phyloP scores from a whole-genome alignment of 2,329 filamentous ascomycete genomes.

The Chrysoporthe deuterocubensis region DNA sequence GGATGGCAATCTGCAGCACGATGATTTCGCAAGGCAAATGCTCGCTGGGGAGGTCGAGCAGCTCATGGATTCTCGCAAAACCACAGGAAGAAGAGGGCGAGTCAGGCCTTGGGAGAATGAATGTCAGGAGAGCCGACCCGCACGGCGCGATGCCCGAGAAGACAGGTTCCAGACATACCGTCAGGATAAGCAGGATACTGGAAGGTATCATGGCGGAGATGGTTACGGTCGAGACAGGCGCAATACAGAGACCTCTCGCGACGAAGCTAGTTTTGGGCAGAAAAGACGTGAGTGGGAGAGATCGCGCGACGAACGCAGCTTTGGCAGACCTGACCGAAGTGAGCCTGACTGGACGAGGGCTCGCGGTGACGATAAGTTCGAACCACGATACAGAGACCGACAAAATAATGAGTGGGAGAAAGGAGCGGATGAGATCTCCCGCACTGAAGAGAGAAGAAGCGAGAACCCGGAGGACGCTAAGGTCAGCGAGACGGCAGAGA shows the following conservation, averaged over 20 bases:
- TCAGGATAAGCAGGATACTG: background rate
- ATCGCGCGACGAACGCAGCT: background rate
- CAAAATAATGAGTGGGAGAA: background rate
- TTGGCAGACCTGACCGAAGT: background rate
- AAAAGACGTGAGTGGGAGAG: conserved; percentile 6
- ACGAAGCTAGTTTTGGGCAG: background rate
- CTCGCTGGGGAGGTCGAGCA: conserved; percentile 9
- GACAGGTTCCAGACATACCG: background rate
- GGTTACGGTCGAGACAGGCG: background rate
- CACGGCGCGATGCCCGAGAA: background rate
- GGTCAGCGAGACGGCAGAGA: conserved; percentile 11
- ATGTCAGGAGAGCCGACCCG: background rate
- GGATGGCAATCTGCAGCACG: conserved; percentile 26
- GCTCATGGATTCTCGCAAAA: conserved; percentile 7
- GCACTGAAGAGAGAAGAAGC: background rate
- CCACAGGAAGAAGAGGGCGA: background rate
- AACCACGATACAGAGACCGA: background rate
- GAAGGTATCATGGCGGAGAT: background rate
- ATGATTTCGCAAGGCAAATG: conserved; percentile 26
- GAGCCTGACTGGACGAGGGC: background rate
- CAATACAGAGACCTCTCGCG: background rate
- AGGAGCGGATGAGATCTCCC: conserved; percentile 6
- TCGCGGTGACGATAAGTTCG: background rate
- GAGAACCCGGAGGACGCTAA: conserved; percentile 4
- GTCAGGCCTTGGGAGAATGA: background rate